Conservation (phyloP, 176 grass and related monocot genomes). For the Triticum dicoccoides region DNA sequence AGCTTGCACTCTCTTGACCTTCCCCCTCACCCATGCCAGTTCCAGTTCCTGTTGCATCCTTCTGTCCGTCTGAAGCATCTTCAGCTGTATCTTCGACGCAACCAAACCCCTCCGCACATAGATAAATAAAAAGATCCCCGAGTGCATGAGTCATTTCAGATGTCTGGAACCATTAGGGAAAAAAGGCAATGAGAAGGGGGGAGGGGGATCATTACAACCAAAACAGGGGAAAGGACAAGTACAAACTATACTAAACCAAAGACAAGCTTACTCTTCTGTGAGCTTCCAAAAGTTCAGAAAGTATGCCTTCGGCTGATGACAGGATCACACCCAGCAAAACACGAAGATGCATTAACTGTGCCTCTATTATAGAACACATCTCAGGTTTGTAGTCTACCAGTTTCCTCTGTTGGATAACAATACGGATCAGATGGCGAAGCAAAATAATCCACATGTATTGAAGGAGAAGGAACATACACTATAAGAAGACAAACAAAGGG, state of each 20-base stretch:
- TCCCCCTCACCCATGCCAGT: conserved; percentile 96
- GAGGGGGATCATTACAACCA: background rate
- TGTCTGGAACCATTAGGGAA: conserved; percentile 50
- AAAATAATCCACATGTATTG: background rate
- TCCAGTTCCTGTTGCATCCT: conserved; percentile 69
- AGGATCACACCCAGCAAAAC: conserved; percentile 51
- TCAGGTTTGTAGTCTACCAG: conserved; percentile 53
- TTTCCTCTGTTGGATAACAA: conserved; percentile 29
- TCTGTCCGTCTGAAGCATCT: conserved; percentile 49
- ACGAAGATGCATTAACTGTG: conserved; percentile 59
- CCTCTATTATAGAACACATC: conserved; percentile 45
- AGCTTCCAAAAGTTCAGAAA: conserved; percentile 79
- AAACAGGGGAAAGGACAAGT: background rate
- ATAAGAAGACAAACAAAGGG: background rate
- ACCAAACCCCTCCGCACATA: conserved; percentile 88
- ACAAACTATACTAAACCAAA: background rate
- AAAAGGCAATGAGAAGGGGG: background rate
- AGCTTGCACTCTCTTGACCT: conserved; percentile 72
- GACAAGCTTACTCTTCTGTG: conserved; percentile 57
- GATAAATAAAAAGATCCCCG: conserved; percentile 63
- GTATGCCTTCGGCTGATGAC: conserved; percentile 68
- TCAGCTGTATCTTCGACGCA: conserved; percentile 65
- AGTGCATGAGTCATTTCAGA: conserved; percentile 83
- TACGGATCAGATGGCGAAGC: conserved; percentile 16
- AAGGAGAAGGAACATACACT: conserved; percentile 44